A percentile compares a stretch with the other conserved stretches of the same genome.
Evolutionary conservation across 495 filamentous ascomycete genomes (phyloP).

Genomic region (Xylaria scruposa): DNA sequence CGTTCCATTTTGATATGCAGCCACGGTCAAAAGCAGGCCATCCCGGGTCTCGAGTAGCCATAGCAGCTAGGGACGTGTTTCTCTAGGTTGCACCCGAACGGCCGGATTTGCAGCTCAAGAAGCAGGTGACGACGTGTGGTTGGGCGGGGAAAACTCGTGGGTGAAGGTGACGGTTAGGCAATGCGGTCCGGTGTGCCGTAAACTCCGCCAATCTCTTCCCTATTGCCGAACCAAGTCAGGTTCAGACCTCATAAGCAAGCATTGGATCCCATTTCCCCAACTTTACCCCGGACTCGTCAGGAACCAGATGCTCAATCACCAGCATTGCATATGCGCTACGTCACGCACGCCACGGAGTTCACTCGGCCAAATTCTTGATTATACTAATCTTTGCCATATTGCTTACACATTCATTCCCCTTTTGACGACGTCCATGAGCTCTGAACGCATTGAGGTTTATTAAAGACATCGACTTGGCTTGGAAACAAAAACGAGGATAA

Average conservation of each 20-base stretch:
- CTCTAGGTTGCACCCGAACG: constrained; percentile 18
- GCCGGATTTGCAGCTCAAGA: constrained; percentile 1
- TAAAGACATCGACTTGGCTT: constrained; percentile 15
- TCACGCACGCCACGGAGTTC: constrained; percentile 22
- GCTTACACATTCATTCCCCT: constrained; percentile 13
- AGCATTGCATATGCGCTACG: constrained; percentile 25
- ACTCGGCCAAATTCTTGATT: constrained; percentile 30
- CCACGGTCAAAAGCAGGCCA: constrained; percentile 15
- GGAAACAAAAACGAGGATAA: not conserved
- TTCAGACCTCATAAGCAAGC: constrained; percentile 11
- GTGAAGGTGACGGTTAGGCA: constrained; percentile 38
- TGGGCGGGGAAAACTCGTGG: constrained; percentile 41
- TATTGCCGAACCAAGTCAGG: constrained; percentile 34
- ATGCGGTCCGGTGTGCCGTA: constrained; percentile 38
- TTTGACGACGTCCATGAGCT: constrained; percentile 20
- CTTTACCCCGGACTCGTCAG: constrained; percentile 27
- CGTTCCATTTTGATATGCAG: constrained; percentile 18
- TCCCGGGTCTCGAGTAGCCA: constrained; percentile 1
- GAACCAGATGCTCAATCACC: constrained; percentile 22
- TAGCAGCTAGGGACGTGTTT: not conserved
- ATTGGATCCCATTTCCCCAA: constrained; percentile 25
- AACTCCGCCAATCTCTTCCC: constrained; percentile 32
- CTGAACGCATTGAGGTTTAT: constrained; percentile 12
- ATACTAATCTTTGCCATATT: constrained; percentile 24
- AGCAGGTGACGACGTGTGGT: constrained; percentile 33